Evolutionary conservation across 805 yeast genomes (phyloP).

Genomic region (Yarrowia porcina): DNA sequence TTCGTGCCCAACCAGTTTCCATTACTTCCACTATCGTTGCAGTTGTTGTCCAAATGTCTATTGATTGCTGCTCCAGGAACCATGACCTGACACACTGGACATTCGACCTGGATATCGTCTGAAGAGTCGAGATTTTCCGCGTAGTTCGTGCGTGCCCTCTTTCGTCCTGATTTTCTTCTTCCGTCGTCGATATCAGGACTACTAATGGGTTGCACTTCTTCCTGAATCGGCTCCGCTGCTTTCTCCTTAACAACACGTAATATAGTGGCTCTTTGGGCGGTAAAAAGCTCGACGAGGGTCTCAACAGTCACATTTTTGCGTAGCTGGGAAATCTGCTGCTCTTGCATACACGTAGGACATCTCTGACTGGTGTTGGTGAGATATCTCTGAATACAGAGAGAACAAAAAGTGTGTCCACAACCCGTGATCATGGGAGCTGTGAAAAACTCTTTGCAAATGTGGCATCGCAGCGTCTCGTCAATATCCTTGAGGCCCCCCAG

Average conservation of each 20-base stretch:
- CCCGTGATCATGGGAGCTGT: constrained; percentile 77
- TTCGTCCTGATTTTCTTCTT: not conserved
- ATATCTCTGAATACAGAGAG: constrained; percentile 75
- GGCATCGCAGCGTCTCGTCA: constrained; percentile 75
- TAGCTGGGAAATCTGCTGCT: constrained; percentile 65
- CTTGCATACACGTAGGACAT: constrained; percentile 78
- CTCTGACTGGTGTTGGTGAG: constrained; percentile 51
- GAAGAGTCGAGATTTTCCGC: not conserved
- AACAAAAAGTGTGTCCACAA: constrained; percentile 88
- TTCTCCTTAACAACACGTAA: not conserved
- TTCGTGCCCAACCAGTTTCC: constrained; percentile 27
- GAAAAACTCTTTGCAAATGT: constrained; percentile 80
- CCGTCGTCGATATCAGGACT: constrained; percentile 14
- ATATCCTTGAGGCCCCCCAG: constrained; percentile 57
- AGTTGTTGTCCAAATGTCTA: constrained; percentile 19
- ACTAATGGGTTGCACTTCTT: not conserved
- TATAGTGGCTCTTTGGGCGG: not conserved
- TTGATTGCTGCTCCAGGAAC: not conserved
- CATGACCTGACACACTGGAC: constrained; percentile 19
- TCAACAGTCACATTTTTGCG: constrained; percentile 67
- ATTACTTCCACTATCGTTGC: not conserved
- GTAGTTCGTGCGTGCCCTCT: not conserved
- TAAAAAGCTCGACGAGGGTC: constrained; percentile 51
- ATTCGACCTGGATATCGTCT: constrained; percentile 17
- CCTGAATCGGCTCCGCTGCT: not conserved